These are phyloP conservation scores for Mycena indigotica DNA, from an alignment of 768 basidiomycete genomes.

Conservation along the genomic window DNA sequence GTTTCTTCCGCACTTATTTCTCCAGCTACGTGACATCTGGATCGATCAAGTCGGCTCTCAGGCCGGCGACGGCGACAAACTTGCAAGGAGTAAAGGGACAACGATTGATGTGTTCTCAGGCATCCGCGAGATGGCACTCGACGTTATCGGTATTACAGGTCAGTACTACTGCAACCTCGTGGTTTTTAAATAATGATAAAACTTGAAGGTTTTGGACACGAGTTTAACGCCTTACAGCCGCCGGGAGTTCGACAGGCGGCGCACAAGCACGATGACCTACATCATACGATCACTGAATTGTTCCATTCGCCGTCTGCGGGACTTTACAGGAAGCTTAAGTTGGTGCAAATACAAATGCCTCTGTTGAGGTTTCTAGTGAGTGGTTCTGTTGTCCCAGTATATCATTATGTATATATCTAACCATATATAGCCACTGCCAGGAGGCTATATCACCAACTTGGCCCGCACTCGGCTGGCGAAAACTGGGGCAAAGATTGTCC, in stretches of 20 bases:
- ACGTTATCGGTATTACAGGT: slow-evolving; percentile 46
- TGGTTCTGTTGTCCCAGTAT: neutral
- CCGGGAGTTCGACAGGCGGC: too few species aligned
- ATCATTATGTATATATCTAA: neutral
- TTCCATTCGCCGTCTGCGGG: neutral
- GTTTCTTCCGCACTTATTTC: neutral
- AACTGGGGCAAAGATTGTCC: slow-evolving; percentile 40
- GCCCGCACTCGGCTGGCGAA: slow-evolving; percentile 30
- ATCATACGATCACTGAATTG: neutral
- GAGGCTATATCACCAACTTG: neutral
- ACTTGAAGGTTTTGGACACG: neutral
- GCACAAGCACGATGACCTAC: neutral
- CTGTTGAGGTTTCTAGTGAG: neutral
- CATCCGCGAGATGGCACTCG: slow-evolving; percentile 36
- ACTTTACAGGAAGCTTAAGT: neutral
- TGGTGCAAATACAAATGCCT: neutral
- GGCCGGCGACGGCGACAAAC: too few species aligned
- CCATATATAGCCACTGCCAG: neutral
- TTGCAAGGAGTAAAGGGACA: neutral
- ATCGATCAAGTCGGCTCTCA: slow-evolving; percentile 5
- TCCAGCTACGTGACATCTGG: slow-evolving; percentile 35
- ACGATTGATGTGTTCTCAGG: slow-evolving; percentile 32
- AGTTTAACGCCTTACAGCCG: neutral
- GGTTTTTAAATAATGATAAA: slow-evolving; percentile 9
- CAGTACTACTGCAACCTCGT: neutral